Percentiles rank a stretch among this genome's conserved stretches.
phyloP scores from a whole-genome alignment of 2,329 filamentous ascomycete genomes.

The Epichloe sylvatica region DNA sequence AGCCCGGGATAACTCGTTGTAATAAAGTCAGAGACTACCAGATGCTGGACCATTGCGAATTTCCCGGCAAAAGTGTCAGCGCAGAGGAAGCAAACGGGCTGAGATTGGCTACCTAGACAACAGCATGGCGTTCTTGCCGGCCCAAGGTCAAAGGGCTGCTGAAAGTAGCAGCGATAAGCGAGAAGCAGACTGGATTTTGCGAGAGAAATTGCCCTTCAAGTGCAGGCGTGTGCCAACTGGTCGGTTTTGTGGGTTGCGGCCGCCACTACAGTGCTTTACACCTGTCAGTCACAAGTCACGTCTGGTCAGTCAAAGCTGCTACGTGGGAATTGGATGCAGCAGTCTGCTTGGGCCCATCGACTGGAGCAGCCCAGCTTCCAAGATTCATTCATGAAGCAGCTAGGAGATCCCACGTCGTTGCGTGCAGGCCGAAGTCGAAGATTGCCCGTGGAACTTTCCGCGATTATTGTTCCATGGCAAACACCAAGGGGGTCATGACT shows the following conservation, averaged over 20 bases:
- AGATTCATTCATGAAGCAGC: neutral
- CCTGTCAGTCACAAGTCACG: neutral
- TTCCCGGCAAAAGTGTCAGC: neutral
- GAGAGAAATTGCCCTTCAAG: neutral
- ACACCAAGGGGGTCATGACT: neutral
- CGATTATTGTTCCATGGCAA: neutral
- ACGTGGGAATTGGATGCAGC: neutral
- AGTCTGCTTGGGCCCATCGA: neutral
- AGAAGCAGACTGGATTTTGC: neutral
- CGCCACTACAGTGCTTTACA: neutral
- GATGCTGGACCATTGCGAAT: neutral
- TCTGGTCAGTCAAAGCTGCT: neutral
- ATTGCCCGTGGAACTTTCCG: too few relatives aligned
- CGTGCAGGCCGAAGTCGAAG: too few relatives aligned
- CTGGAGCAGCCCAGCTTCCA: neutral
- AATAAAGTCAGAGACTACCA: neutral
- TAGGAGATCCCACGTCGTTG: too few relatives aligned
- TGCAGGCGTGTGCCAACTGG: neutral
- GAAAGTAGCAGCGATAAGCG: conserved; percentile 7
- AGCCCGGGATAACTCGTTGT: neutral
- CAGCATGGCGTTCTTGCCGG: conserved; percentile 4
- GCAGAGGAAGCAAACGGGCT: neutral
- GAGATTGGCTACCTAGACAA: neutral
- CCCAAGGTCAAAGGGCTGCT: neutral
- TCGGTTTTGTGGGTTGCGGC: neutral